Evolutionary conservation across 176 grass and related monocot genomes (phyloP).

Genomic region (Lolium rigidum): DNA sequence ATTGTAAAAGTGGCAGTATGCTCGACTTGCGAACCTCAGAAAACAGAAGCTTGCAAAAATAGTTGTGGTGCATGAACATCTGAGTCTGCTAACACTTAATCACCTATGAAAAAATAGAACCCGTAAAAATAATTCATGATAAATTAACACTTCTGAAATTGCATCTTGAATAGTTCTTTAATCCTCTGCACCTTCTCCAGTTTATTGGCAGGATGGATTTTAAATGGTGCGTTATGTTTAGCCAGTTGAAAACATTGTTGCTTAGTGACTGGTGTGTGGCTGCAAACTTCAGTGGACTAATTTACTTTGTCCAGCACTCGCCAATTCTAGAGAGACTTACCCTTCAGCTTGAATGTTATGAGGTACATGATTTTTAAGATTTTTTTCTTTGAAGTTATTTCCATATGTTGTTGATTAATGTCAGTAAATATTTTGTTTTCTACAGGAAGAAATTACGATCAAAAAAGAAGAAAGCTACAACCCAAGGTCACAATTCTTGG

Average conservation of each 20-base stretch:
- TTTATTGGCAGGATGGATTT: conserved; percentile 6
- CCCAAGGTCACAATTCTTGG: neutral
- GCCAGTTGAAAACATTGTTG: neutral
- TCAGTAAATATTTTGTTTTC: neutral
- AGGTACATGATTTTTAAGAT: neutral
- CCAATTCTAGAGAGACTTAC: neutral
- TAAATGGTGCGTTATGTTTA: neutral
- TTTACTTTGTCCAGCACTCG: neutral
- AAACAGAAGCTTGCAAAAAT: neutral
- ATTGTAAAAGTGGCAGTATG: neutral
- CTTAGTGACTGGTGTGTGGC: neutral
- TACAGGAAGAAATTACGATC: neutral
- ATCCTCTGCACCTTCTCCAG: neutral
- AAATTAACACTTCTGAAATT: neutral
- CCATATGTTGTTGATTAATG: neutral
- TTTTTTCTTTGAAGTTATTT: neutral
- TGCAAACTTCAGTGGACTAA: neutral
- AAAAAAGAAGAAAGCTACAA: neutral
- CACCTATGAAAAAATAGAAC: neutral
- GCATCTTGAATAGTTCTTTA: neutral
- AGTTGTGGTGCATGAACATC: neutral
- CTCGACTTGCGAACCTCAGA: neutral
- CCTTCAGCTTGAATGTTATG: neutral
- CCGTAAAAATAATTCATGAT: neutral
- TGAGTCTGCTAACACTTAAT: neutral